Conservation (phyloP, 2,329 filamentous ascomycete species). For the Claviceps citrina region DNA sequence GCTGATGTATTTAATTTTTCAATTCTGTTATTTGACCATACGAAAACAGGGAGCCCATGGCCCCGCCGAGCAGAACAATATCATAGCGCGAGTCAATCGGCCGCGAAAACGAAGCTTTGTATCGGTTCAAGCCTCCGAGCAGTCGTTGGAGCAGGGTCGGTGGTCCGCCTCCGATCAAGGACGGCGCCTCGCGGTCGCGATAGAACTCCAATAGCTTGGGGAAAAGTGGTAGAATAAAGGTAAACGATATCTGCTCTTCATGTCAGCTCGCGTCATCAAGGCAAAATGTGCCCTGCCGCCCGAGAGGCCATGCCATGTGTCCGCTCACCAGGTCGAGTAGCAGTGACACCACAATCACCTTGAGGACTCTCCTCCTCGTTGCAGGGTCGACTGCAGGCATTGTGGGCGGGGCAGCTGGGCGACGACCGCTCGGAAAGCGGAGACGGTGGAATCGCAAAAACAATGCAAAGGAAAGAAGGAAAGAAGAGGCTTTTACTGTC, state of each 20-base stretch:
- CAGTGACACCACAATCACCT: conserved; percentile 76
- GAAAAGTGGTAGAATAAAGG: conserved; percentile 93
- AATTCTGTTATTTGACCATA: conserved; percentile 23
- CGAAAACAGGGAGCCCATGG: conserved; percentile 81
- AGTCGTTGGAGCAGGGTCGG: conserved; percentile 63
- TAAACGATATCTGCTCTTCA: conserved; percentile 70
- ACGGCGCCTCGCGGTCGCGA: conserved; percentile 58
- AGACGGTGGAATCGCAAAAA: too few relatives aligned
- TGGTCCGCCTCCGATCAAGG: conserved; percentile 28
- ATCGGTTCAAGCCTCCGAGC: conserved; percentile 71
- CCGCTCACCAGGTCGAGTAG: conserved; percentile 65
- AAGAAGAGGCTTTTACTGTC: background rate
- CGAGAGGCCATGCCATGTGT: too few relatives aligned
- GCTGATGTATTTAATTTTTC: too few relatives aligned
- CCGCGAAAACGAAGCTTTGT: conserved; percentile 83
- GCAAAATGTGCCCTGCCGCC: too few relatives aligned
- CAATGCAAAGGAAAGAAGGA: too few relatives aligned
- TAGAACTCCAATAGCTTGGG: conserved; percentile 94
- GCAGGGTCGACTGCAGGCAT: conserved; percentile 35
- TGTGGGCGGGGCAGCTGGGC: conserved; percentile 4
- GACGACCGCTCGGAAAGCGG: too few relatives aligned
- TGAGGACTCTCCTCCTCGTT: conserved; percentile 65
- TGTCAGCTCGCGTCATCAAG: background rate
- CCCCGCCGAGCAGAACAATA: conserved; percentile 86
- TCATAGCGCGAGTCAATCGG: conserved; percentile 95